Percentiles rank a stretch among this genome's conserved stretches.
Evolutionary conservation across 2,329 filamentous ascomycete species (phyloP).

Genomic region (Pseudocercospora vitis): DNA sequence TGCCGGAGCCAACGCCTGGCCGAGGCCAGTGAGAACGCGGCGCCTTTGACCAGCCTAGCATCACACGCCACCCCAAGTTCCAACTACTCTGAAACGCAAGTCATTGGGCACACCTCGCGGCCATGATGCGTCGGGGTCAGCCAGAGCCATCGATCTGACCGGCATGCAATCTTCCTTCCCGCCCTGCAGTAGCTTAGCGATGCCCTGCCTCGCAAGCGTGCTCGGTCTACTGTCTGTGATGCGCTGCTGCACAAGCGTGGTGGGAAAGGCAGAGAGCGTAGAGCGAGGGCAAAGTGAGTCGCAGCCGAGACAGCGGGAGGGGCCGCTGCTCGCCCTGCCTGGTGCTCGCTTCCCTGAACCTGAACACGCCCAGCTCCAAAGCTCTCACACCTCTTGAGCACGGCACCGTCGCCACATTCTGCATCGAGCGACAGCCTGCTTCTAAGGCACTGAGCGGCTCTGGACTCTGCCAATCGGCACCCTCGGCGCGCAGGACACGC

Average conservation of each 20-base stretch:
- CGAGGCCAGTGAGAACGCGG: conserved; percentile 12
- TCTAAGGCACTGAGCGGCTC: conserved; percentile 9
- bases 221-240: background rate
- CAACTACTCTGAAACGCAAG: conserved; percentile 11
- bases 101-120: conserved; percentile 15
- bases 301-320: background rate
- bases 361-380: conserved; percentile 4
- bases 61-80: conserved; percentile 22
- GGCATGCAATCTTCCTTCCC: conserved; percentile 22
- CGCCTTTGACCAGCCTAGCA: conserved; percentile 17
- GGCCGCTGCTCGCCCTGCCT: background rate
- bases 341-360: conserved; percentile 4
- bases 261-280: background rate
- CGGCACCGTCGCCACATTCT: conserved; percentile 13
- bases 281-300: background rate
- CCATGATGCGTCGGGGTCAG: conserved; percentile 1
- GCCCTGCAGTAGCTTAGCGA: conserved; percentile 11
- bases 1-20: conserved; percentile 14
- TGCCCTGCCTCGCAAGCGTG: conserved; percentile 6
- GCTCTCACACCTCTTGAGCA: conserved; percentile 7
- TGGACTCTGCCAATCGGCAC: conserved; percentile 25
- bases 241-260: conserved; percentile 2
- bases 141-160: conserved; percentile 11
- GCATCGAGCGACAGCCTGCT: conserved; percentile 15
- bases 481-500: conserved; percentile 23